These are phyloP conservation scores for Trichomonascaceae sp. DNA, from an alignment of 1,139 yeast species.

Conservation along the genomic window DNA sequence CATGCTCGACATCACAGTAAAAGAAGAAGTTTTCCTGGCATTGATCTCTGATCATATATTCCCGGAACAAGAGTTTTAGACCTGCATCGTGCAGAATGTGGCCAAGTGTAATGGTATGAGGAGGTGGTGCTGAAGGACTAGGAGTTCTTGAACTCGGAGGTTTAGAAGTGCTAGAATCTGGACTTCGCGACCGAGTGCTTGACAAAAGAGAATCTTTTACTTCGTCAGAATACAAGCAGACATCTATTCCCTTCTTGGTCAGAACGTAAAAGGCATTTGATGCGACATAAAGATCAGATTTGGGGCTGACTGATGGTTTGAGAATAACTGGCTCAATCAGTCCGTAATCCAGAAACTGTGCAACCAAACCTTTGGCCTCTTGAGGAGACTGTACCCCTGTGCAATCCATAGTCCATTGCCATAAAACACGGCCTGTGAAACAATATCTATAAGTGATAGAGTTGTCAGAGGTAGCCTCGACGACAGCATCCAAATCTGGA, in stretches of 20 bases:
- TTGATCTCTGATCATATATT: constrained; percentile 54
- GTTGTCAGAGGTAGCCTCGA: background rate
- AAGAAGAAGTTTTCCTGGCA: constrained; percentile 77
- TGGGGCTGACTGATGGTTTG: constrained; percentile 11
- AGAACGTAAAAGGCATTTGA: constrained; percentile 37
- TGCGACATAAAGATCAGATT: constrained; percentile 21
- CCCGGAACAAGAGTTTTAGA: constrained; percentile 57
- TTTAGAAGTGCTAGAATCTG: background rate
- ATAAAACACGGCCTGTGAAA: constrained; percentile 68
- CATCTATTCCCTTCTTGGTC: constrained; percentile 35
- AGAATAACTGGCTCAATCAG: constrained; percentile 36
- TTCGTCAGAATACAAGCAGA: constrained; percentile 35
- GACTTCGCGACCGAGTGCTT: background rate
- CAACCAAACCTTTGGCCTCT: constrained; percentile 60
- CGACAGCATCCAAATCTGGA: background rate
- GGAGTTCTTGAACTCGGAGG: background rate
- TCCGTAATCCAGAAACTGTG: constrained; percentile 46
- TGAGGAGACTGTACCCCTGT: constrained; percentile 56
- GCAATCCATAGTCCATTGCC: constrained; percentile 89
- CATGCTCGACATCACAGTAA: constrained; percentile 51
- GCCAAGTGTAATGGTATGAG: constrained; percentile 31
- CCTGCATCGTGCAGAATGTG: constrained; percentile 73
- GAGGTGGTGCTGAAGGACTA: background rate
- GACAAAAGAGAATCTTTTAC: background rate
- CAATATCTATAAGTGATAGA: constrained; percentile 31